phyloP scores from a whole-genome alignment of 169 alveolate genomes.

The Plasmodium cynomolgi region DNA sequence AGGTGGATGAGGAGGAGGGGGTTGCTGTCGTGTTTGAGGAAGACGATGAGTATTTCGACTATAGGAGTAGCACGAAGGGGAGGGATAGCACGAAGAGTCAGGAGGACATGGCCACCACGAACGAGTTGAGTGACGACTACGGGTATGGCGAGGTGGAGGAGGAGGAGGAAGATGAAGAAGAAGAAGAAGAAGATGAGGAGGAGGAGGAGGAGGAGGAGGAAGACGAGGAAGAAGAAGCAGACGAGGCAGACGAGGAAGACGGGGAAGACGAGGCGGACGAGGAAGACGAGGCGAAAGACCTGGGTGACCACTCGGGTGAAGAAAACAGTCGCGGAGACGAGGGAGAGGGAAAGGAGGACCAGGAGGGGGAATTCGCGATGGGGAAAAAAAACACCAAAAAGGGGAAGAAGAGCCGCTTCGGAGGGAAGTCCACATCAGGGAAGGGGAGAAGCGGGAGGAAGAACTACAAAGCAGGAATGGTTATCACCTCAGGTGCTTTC shows the following conservation, averaged over 20 bases:
- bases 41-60: constrained; percentile 80
- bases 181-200: constrained; percentile 15
- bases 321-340: constrained; percentile 62
- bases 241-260: neutral
- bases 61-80: constrained; percentile 43
- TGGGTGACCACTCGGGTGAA: constrained; percentile 77
- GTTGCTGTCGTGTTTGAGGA: constrained; percentile 86
- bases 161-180: constrained; percentile 78
- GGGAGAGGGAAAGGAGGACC: constrained; percentile 71
- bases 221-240: constrained; percentile 40
- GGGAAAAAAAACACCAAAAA: no score
- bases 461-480: neutral
- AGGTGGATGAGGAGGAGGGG: constrained; percentile 79
- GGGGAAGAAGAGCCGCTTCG: constrained; percentile 53
- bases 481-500: constrained; percentile 33
- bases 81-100: constrained; percentile 70
- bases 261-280: constrained; percentile 68
- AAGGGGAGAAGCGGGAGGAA: constrained; percentile 63
- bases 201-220: constrained; percentile 76
- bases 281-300: constrained; percentile 83
- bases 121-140: constrained; percentile 73
- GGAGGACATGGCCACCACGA: constrained; percentile 49
- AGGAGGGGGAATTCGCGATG: no score
- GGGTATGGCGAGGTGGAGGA: constrained; percentile 51
- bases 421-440: neutral